Percentiles rank a stretch among this genome's conserved stretches.
Conservation (phyloP, 177 flowering plant species). For the Vitis hybrid region DNA sequence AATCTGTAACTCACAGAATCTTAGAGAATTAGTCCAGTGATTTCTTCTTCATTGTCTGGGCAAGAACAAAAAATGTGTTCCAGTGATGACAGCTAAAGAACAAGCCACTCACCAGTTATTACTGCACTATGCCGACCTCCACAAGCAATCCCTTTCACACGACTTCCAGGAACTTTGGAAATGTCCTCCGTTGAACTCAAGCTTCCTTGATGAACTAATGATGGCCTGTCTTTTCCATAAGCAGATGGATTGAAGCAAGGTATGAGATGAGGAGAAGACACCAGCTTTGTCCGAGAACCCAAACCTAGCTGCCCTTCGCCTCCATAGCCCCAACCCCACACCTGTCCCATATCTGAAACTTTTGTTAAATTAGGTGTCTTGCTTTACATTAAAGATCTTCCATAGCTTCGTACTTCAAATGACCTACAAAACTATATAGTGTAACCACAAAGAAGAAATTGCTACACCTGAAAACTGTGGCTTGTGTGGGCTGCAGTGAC, state of each 20-base stretch:
- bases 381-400: constrained; percentile 35
- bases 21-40: background rate
- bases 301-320: constrained; percentile 99
- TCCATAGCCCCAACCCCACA: constrained; percentile 99
- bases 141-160: constrained; percentile 72
- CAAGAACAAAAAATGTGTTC: background rate
- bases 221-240: constrained; percentile 42
- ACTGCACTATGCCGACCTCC: constrained; percentile 89
- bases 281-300: constrained; percentile 93
- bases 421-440: constrained; percentile 34
- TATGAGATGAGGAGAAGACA: constrained; percentile 88
- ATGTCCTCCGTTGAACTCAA: constrained; percentile 33
- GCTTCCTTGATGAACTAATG: constrained; percentile 36
- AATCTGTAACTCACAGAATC: background rate
- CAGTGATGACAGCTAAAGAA: background rate
- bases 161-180: constrained; percentile 56
- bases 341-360: constrained; percentile 94
- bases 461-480: constrained; percentile 4
- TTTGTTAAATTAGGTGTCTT: constrained; percentile 31
- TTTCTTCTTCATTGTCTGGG: too few species aligned
- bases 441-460: constrained; percentile 20
- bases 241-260: constrained; percentile 37
- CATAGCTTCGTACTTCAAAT: constrained; percentile 33
- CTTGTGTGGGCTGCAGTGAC: background rate
- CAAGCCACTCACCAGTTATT: constrained; percentile 54